Percentiles rank a stretch among this genome's conserved stretches.
Conservation (phyloP, 805 yeast species). For the Candida ulmi region DNA sequence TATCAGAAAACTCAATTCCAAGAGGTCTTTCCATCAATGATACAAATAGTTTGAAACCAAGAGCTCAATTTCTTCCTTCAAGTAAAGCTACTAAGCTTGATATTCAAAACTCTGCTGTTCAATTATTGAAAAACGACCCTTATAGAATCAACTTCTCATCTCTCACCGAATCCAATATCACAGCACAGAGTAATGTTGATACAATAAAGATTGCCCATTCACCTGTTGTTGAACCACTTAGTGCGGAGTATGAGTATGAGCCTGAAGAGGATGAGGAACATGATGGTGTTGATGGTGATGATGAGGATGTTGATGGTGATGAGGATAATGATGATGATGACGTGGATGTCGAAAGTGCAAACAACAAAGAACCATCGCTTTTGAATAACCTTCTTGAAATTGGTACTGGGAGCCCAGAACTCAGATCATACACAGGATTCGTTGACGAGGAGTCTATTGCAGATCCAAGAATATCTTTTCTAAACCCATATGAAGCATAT, state of each 20-base stretch:
- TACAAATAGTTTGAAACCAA: background rate
- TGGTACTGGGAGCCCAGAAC: background rate
- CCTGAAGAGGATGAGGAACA: constrained; percentile 1
- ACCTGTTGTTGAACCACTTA: too few species aligned
- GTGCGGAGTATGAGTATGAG: too few species aligned
- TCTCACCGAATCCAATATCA: background rate
- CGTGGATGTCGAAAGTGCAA: background rate
- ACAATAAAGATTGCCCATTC: too few species aligned
- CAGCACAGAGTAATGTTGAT: too few species aligned
- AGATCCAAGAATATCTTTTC: constrained; percentile 9
- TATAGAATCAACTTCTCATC: background rate
- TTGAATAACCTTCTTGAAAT: background rate
- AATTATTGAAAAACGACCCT: background rate
- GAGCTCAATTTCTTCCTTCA: background rate
- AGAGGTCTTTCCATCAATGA: background rate
- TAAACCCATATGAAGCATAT: constrained; percentile 12
- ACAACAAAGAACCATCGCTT: background rate
- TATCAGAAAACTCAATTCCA: background rate
- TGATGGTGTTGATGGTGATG: constrained; percentile 1
- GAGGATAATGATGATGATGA: constrained; percentile 3
- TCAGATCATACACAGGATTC: background rate
- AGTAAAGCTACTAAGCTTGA: background rate
- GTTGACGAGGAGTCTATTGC: background rate
- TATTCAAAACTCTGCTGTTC: background rate
- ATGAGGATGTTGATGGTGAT: too few species aligned